Conservation (phyloP, 257 asterid species). For the Cruciata laevipes region DNA sequence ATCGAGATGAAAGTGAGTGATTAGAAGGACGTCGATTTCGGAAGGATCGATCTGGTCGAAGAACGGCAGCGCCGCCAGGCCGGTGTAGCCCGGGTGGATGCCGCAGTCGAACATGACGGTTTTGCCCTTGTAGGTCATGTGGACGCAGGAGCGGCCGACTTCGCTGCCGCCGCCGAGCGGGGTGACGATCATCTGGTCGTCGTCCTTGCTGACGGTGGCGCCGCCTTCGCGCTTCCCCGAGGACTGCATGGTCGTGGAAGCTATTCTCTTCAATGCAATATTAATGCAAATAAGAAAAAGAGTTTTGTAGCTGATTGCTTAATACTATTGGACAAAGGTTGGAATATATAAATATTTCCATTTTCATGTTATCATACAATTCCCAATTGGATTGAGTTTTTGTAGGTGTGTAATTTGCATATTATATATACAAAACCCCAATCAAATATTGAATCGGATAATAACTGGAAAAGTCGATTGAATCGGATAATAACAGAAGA, state of each 20-base stretch:
- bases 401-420: too few species aligned
- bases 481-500: too few species aligned
- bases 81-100: conserved; percentile 91
- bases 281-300: not conserved
- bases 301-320: not conserved
- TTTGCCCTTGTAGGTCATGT: conserved; percentile 91
- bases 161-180: conserved; percentile 96
- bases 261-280: conserved; percentile 28
- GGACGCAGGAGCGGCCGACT: conserved; percentile 94
- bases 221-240: conserved; percentile 41
- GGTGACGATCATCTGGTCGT: conserved; percentile 78
- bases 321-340: too few species aligned
- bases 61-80: conserved; percentile 97
- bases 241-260: conserved; percentile 45
- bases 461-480: too few species aligned
- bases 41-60: conserved; percentile 95
- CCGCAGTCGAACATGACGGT: conserved; percentile 89
- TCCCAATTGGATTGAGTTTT: too few species aligned
- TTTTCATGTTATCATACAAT: too few species aligned
- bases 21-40: conserved; percentile 72
- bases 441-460: too few species aligned
- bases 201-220: conserved; percentile 44
- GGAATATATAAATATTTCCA: too few species aligned
- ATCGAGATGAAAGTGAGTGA: conserved; percentile 98
- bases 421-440: too few species aligned